These are phyloP conservation scores for Fusarium albidum DNA, from an alignment of 2,329 filamentous ascomycete genomes.

Conservation along the genomic window DNA sequence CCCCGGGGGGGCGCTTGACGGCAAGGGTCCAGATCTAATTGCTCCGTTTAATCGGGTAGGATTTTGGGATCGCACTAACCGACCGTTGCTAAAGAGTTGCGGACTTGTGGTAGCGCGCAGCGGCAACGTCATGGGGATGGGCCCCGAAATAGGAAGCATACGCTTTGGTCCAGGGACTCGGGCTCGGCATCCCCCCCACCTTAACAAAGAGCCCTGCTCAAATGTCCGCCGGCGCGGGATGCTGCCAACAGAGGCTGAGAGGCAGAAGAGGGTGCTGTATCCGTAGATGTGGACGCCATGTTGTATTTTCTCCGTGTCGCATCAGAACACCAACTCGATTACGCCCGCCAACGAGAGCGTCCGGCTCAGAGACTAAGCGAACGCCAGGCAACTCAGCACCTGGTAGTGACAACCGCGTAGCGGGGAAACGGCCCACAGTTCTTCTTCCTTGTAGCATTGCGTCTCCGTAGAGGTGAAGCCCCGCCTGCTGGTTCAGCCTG, in stretches of 20 bases:
- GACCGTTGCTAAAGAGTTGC: conserved; percentile 20
- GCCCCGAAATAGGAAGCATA: conserved; percentile 10
- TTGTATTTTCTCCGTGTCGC: conserved; percentile 16
- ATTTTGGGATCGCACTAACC: conserved; percentile 31
- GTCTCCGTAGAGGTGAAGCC: conserved; percentile 7
- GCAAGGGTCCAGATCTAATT: conserved; percentile 35
- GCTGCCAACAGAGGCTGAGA: neutral
- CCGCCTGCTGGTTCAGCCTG: conserved; percentile 14
- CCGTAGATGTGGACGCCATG: neutral
- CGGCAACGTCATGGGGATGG: conserved; percentile 22
- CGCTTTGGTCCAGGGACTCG: too few species aligned
- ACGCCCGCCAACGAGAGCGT: conserved; percentile 13
- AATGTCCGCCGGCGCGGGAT: too few species aligned
- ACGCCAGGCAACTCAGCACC: conserved; percentile 32
- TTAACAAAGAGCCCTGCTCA: neutral
- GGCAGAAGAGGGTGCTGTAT: neutral
- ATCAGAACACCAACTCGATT: conserved; percentile 19
- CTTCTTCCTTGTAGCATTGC: conserved; percentile 7
- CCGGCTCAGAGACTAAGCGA: conserved; percentile 27
- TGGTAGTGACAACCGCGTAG: conserved; percentile 36
- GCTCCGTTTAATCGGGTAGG: conserved; percentile 19
- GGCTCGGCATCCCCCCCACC: conserved; percentile 3
- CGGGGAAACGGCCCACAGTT: conserved; percentile 33
- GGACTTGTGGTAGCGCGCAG: conserved; percentile 14
- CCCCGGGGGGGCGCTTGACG: conserved; percentile 15